Base-by-base conservation (phyloP, 345 rosid genomes). In the Viola odorata region DNA sequence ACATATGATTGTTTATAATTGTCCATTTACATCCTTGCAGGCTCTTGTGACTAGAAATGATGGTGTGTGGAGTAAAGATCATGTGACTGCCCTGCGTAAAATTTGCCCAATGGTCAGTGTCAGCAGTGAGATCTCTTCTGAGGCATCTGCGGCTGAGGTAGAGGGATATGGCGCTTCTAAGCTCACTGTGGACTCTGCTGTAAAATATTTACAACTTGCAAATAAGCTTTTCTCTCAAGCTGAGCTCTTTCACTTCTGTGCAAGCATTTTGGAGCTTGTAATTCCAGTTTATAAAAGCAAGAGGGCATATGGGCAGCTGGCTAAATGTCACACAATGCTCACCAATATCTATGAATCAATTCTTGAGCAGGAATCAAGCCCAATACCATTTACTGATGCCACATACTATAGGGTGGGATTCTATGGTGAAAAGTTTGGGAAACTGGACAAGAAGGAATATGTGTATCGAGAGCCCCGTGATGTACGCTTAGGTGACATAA, bases 131-230 rank as follows among this genome's bases (percentile, higher is more conserved):
- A 88, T 94, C 59, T 78, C 84, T 39, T 78, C 91, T 12, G 97
- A 94, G 83, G 92, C 99, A 61, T 86, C 97, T 50, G 99, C 97
- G 5, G 99, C 99, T 8, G 99, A 94, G 79, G 99, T 94, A 7
- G 99, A 94, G 83, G 99, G 99, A 48, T 94, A 94, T 68, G 97
- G 99, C 69, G 90, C 99, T 78, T 94, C 99, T 42, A 94, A 94
- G 77, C 97, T 94, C 63, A 94, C 99, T 9, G 97, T 94, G 55
- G 99, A 94, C 80, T 94, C 99, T 15, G 99, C 97, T 6, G 97
- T 94, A 65, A 94, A 94, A 81, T 94, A 90, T 69, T 77, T 94
- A 58, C 99, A 94, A 76, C 92, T 88, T 62, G 97, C 97, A 39
- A 90, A 88, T 74, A 94, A 86, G 74, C 97, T 94, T 66, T 94